Base-by-base conservation (phyloP, 2,329 filamentous ascomycete species). In the Chrysoporthe cubensis region DNA sequence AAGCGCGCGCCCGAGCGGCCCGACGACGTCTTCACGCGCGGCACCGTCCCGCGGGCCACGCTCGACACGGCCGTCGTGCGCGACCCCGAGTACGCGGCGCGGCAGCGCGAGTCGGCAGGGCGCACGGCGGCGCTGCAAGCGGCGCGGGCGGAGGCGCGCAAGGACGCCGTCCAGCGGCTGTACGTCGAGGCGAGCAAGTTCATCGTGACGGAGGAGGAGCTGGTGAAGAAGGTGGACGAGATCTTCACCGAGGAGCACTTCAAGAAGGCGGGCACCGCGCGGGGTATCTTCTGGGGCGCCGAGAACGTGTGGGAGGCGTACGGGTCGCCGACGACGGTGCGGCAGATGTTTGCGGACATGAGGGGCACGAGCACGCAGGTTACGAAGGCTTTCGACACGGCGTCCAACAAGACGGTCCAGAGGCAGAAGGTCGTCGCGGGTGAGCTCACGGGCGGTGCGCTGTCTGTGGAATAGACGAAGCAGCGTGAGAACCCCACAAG, bases 141-240 rank as follows among this genome's bases (percentile, higher is more conserved):
- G 11, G 77, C 81, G 64, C 88, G 89, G 76, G 82, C 84, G 56
- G 84, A 89, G 67, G 83, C 85, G 64, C 87, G 91, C 62, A 84
- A 87, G 69, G 88, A 95, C 72, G 86, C 90, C 18, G 81, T 99
- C 42, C 93, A 97, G 79, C 89, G 92, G 68, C 86, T 99, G 14
- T 99, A 99, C 80, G 91, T 96, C 81, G 91, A 94, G 73, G 94
- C 96, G 5, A 87, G 91, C 37, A 83, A 88, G 50, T 99, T 98
- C 80, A 97, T 99, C 76, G 90, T 93, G 21, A 90, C 86, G 34
- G 94, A 97, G 77, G 81, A 85, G 62, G 90, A 97, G 77, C 86
- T 99, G 44, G 86, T 91, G 73, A 83, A 82, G 18, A 86, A 89
- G 71, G 90, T 97, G 66, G 91, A 96, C 32, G 81, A 84, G 71